phyloP scores from a whole-genome alignment of 1,284 basidiomycete genomes.

The Melampsora occidentalis region DNA sequence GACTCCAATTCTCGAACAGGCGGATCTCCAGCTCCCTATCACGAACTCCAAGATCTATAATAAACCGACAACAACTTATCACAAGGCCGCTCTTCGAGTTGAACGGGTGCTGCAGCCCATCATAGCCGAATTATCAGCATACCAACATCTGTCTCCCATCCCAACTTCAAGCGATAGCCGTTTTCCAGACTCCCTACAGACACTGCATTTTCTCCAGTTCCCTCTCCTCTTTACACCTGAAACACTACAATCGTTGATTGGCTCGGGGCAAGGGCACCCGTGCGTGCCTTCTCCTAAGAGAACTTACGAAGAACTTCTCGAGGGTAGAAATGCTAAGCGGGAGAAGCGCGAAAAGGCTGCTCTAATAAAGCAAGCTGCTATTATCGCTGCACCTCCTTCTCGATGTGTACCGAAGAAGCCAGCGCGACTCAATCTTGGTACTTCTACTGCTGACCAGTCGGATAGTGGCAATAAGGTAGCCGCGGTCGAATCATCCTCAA shows the following conservation, averaged over 20 bases:
- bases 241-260: constrained; percentile 20
- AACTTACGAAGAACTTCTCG: constrained; percentile 33
- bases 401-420: background rate
- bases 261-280: background rate
- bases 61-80: constrained; percentile 67
- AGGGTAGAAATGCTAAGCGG: constrained; percentile 25
- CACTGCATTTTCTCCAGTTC: constrained; percentile 30
- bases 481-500: background rate
- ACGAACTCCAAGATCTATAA: constrained; percentile 88
- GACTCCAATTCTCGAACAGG: constrained; percentile 56
- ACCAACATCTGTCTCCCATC: constrained; percentile 30
- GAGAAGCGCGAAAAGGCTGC: constrained; percentile 9
- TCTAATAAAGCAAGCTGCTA: background rate
- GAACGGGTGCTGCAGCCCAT: constrained; percentile 63
- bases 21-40: constrained; percentile 76
- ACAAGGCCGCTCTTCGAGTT: constrained; percentile 71
- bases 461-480: background rate
- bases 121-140: constrained; percentile 54
- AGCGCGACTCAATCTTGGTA: background rate
- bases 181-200: constrained; percentile 33
- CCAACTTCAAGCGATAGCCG: constrained; percentile 5
- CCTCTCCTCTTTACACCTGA: constrained; percentile 22
- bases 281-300: background rate
- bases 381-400: background rate
- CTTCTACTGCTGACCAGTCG: background rate